Conservation (phyloP, 148 eudicot genomes). For the Arbutus unedo region DNA sequence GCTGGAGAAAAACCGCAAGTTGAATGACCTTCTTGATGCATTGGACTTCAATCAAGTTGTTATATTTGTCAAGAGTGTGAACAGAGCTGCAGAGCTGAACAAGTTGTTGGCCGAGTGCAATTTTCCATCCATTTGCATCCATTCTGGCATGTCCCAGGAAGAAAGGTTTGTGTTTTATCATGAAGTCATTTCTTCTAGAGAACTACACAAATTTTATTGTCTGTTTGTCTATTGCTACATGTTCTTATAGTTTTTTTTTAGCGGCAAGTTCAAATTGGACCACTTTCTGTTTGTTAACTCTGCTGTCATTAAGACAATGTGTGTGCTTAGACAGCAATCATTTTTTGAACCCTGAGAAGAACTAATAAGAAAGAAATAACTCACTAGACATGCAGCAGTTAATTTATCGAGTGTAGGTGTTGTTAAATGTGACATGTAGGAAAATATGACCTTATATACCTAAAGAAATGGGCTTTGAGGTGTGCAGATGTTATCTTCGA, state of each 20-base stretch:
- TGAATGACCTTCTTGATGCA: conserved; percentile 93
- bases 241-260: background rate
- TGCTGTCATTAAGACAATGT: background rate
- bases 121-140: conserved; percentile 94
- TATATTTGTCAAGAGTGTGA: conserved; percentile 90
- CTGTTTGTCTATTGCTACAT: background rate
- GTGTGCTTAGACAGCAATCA: background rate
- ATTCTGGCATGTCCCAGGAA: conserved; percentile 98
- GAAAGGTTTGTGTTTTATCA: conserved; percentile 54
- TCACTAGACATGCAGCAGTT: too few relatives aligned
- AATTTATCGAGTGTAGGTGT: background rate
- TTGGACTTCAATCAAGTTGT: conserved; percentile 85
- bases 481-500: background rate
- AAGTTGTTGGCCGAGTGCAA: conserved; percentile 91
- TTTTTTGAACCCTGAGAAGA: background rate
- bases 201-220: background rate
- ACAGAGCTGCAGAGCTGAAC: conserved; percentile 87
- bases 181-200: background rate
- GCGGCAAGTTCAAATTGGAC: background rate
- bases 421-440: background rate
- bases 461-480: background rate
- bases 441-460: background rate
- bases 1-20: conserved; percentile 86
- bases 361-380: too few relatives aligned
- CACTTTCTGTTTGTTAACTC: background rate